Evolutionary conservation across 768 basidiomycete genomes (phyloP).

Genomic region (Leccinum olivaceopallidum): DNA sequence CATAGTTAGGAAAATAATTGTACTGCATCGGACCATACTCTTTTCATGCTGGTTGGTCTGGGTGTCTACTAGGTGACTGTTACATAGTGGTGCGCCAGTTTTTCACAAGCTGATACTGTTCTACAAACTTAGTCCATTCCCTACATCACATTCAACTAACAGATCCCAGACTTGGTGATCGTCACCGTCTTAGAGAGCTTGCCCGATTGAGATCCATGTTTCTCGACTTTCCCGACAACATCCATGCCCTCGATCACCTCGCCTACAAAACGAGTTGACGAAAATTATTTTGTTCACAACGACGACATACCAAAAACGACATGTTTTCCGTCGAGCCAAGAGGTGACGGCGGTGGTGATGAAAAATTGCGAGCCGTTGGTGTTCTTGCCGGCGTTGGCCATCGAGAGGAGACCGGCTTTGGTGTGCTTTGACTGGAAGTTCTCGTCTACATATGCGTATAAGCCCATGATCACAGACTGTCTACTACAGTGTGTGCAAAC

Average conservation of each 20-base stretch:
- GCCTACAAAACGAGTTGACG: not conserved
- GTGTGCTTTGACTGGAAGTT: slow-evolving; percentile 79
- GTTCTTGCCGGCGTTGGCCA: slow-evolving; percentile 79
- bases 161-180: slow-evolving; percentile 1
- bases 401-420: slow-evolving; percentile 65
- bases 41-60: not conserved
- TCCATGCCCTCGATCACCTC: slow-evolving; percentile 3
- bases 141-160: not conserved
- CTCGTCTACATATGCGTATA: slow-evolving; percentile 58
- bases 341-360: slow-evolving; percentile 77
- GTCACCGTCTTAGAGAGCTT: not conserved
- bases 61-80: not conserved
- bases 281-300: not conserved
- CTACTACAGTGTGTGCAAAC: too few relatives aligned
- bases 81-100: not conserved
- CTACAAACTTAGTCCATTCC: not conserved
- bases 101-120: not conserved
- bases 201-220: not conserved
- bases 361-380: slow-evolving; percentile 92
- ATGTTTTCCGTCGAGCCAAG: slow-evolving; percentile 81
- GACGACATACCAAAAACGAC: slow-evolving; percentile 74
- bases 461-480: not conserved
- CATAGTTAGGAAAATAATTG: not conserved
- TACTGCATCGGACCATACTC: not conserved
- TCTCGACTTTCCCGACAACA: slow-evolving; percentile 5